Percentiles rank a stretch among this genome's conserved stretches.
phyloP scores from a whole-genome alignment of 2,329 filamentous ascomycete genomes.

The Pseudogymnoascus sp. region DNA sequence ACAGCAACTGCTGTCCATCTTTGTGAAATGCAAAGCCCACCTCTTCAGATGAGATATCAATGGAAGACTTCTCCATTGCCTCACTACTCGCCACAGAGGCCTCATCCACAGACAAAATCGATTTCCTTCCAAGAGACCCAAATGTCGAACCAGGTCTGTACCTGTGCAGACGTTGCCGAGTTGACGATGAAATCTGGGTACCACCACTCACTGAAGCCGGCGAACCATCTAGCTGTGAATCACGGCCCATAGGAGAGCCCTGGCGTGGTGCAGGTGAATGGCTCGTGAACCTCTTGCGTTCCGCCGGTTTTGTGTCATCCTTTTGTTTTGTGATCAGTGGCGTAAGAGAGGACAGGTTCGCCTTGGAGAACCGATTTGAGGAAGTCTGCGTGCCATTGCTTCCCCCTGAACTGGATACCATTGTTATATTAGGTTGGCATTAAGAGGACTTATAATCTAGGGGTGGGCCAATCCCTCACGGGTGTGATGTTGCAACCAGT shows the following conservation, averaged over 20 bases:
- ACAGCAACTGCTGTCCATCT: background rate
- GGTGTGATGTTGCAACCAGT: constrained; percentile 4
- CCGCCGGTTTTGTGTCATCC: background rate
- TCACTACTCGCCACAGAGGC: constrained; percentile 18
- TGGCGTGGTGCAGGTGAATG: constrained; percentile 1
- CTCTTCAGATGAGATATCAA: constrained; percentile 10
- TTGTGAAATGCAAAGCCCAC: background rate
- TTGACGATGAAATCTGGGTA: background rate
- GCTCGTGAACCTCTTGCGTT: background rate
- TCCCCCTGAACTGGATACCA: constrained; percentile 4
- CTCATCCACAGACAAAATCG: constrained; percentile 22
- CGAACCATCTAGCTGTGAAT: background rate
- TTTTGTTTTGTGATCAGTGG: background rate
- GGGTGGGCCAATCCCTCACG: background rate
- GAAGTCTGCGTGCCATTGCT: background rate
- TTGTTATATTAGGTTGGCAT: constrained; percentile 8
- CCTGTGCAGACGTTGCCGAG: constrained; percentile 20
- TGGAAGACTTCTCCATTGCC: constrained; percentile 21
- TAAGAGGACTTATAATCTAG: background rate
- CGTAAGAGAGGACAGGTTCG: background rate
- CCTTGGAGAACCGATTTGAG: constrained; percentile 4
- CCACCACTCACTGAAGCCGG: background rate
- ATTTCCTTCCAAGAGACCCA: constrained; percentile 27
- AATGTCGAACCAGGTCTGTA: constrained; percentile 26
- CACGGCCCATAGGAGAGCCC: constrained; percentile 1